Conservation (phyloP, 2,329 filamentous ascomycete species). For the Colletotrichum sp. region DNA sequence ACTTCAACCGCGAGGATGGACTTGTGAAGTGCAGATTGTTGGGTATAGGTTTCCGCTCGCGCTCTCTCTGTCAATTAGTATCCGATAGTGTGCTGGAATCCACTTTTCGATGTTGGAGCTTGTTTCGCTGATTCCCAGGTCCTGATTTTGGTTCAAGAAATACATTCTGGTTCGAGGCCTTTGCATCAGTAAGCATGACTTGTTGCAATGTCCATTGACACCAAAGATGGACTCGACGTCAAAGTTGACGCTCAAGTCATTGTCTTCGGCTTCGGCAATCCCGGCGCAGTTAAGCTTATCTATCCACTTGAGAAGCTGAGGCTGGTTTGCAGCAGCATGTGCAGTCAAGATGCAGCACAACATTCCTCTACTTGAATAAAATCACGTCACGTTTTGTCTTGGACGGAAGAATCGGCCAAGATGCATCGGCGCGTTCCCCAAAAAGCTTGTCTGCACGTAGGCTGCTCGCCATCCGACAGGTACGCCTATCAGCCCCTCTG, state of each 20-base stretch:
- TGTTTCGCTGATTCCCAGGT: neutral
- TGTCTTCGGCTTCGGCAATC: neutral
- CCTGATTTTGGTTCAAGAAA: neutral
- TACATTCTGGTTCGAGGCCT: neutral
- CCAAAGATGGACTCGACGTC: neutral
- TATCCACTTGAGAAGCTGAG: neutral
- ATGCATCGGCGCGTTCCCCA: neutral
- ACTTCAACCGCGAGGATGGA: neutral
- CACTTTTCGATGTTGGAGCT: neutral
- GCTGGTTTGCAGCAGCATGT: neutral
- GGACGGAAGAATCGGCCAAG: neutral
- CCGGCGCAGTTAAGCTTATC: neutral
- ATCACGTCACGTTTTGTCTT: neutral
- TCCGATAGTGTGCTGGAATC: neutral
- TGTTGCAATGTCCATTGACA: too few relatives aligned
- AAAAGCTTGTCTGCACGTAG: neutral
- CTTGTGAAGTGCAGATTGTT: neutral
- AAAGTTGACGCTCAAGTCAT: neutral
- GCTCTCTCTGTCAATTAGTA: neutral
- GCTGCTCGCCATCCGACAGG: neutral
- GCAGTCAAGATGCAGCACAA: neutral
- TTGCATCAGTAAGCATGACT: neutral
- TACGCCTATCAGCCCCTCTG: constrained; percentile 6
- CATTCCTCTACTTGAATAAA: neutral
- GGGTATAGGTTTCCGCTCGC: neutral